Base-by-base conservation (phyloP, 1,284 basidiomycete species). In the Boletellus deceptivus region DNA sequence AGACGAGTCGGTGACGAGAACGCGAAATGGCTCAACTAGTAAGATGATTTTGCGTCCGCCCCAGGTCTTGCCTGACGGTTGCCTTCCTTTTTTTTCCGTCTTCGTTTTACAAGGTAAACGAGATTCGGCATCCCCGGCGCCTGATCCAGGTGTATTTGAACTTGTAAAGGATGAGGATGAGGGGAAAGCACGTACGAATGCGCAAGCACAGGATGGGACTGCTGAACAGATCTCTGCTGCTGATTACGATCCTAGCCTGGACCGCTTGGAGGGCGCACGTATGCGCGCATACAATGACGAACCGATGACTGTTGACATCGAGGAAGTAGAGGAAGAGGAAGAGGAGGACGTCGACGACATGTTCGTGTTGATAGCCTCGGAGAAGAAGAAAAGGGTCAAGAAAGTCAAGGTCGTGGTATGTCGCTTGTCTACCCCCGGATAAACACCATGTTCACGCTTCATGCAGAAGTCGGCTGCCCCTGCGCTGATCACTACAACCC, bases 191-290 rank as follows among this genome's bases (percentile, higher is more conserved):
- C 69, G 74, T 54, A 69, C 67, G 3, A 70, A 71, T 47, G 69
- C 68, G 1, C 72, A 72, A 54, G 68, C 70, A 44, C 72, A 79
- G 49, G 74, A 76, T 43, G 79, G 72, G n/a, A 73, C 72, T 41
- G 75, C 73, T 51, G 82, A 86, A 58, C 87, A 89, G 64, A 76
- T 95, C 33, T 90, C 85, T 37, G 94, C 94, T 18, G 94, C 93
- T 40, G 93, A 97, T 70, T 98, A 97, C 70, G 91, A 96, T 69
- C 91, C 93, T 16, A 89, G 86, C 61, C 69, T 86, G 56, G 93
- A 95, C 71, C 80, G 87, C 36, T 77, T 85, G 29, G 88, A 90
- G 64, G 91, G 94, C 58, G 88, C 90, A 57, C 81, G 83, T 54
- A 82, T 82, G 57, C 80, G 86, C 9, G 75, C 84, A 14, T 76